Base-by-base conservation (phyloP, 2,329 filamentous ascomycete genomes). In the Hypoxylon sp. region DNA sequence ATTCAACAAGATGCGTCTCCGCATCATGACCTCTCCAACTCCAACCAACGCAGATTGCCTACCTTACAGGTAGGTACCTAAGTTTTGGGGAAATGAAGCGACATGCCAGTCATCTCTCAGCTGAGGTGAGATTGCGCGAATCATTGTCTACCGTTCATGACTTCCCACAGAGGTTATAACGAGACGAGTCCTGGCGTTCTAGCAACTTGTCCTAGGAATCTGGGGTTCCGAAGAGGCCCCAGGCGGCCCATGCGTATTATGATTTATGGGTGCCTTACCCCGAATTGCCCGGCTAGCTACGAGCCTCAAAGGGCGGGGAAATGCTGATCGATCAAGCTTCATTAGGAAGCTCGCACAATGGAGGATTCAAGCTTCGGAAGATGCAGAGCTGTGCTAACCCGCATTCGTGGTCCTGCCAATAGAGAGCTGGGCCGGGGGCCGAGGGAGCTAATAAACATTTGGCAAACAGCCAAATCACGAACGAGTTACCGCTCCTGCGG, bases 221-320 rank as follows among this genome's bases (percentile, higher is more conserved):
- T 28, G 42, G 40, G 33, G 33, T 46, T 46, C 50, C 28, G 32
- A 42, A 28, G 14, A 42, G 50, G 28, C 26, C 50, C 45, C 40
- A 28, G 49, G 32, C n/a, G 14, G 18, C 22, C 51, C 32, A 56
- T 60, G 62, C 57, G 45, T 46, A 60, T 44, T 44, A 18, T 48
- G 28, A 36, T 51, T 55, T 30, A 62, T 28, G 44, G 26, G 46
- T 38, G 33, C 48, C 18, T 55, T 67, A 61, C 55, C 64, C 60
- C 64, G 24, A 26, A n/a, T 6, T 26, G 24, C 24, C 24, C 24
- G 40, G 63, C 33, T 50, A 20, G 32, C 48, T 32, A 53, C 40
- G 60, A 70, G 68, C 68, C 68, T 64, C 65, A 70, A 20, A 56
- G 53, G 36, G 65, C 56, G 68, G 68, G 65, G 68, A 64, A 70